Evolutionary conservation across 352 stramenopile genomes (phyloP).

Genomic region (Pythium insidiosum): DNA sequence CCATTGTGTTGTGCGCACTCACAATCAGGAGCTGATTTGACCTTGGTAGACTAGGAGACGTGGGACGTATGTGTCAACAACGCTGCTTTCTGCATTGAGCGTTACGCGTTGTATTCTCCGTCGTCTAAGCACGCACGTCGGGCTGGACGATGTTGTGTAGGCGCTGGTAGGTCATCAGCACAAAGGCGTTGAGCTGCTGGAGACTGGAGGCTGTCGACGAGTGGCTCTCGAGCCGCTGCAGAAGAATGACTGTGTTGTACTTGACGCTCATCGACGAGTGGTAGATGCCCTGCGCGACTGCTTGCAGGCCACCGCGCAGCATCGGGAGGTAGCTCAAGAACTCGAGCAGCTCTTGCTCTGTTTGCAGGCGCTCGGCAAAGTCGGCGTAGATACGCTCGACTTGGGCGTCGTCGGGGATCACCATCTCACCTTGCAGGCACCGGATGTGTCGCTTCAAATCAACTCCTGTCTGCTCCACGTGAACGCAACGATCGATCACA

Average conservation of each 20-base stretch:
- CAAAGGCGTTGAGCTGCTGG: conserved; percentile 62
- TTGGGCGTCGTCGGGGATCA: conserved; percentile 67
- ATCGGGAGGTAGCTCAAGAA: conserved; percentile 78
- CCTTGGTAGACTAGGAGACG: too few species aligned
- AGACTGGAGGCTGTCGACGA: conserved; percentile 65
- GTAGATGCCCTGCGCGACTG: conserved; percentile 80
- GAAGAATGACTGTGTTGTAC: conserved; percentile 81
- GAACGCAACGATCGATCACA: conserved; percentile 21
- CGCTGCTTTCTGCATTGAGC: too few species aligned
- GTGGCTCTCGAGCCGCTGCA: conserved; percentile 81
- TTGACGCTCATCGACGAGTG: conserved; percentile 84
- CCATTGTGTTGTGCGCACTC: too few species aligned
- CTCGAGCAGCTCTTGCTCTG: conserved; percentile 73
- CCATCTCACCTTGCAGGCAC: conserved; percentile 62
- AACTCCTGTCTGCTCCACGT: conserved; percentile 72
- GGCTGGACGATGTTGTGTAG: conserved; percentile 74
- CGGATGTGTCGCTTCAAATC: conserved; percentile 80
- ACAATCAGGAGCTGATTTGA: too few species aligned
- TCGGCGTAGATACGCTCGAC: conserved; percentile 81
- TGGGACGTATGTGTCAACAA: too few species aligned
- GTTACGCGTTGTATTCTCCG: too few species aligned
- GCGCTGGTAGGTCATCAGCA: conserved; percentile 80
- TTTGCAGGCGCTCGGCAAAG: conserved; percentile 64
- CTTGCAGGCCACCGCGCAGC: conserved; percentile 69
- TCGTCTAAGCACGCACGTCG: conserved; percentile 24